phyloP scores from a whole-genome alignment of 2,329 filamentous ascomycete species.

The Aspergillus hiratsukae region DNA sequence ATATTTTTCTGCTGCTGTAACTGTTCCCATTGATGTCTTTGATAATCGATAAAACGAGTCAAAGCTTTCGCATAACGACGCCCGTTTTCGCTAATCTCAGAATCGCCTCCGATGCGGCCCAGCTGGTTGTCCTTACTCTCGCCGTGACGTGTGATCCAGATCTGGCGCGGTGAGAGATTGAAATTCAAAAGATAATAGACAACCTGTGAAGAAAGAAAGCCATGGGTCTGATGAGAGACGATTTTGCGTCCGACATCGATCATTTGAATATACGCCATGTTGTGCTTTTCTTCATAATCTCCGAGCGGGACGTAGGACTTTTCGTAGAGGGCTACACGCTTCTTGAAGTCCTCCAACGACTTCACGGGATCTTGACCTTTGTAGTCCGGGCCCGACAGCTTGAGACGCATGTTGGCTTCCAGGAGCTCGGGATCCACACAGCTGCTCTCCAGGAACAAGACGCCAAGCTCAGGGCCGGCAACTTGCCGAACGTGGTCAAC shows the following conservation, averaged over 20 bases:
- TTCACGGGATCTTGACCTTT: slow-evolving; percentile 83
- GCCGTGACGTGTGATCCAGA: slow-evolving; percentile 96
- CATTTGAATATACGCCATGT: slow-evolving; percentile 96
- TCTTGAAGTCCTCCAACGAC: slow-evolving; percentile 86
- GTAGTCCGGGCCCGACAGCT: slow-evolving; percentile 94
- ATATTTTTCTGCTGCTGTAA: slow-evolving; percentile 75
- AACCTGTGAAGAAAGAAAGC: slow-evolving; percentile 87
- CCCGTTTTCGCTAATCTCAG: slow-evolving; percentile 75
- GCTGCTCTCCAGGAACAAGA: slow-evolving; percentile 92
- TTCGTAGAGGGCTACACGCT: slow-evolving; percentile 87
- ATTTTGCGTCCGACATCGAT: slow-evolving; percentile 95
- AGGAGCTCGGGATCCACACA: slow-evolving; percentile 80
- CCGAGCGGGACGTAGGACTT: slow-evolving; percentile 90
- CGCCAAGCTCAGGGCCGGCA: slow-evolving; percentile 79
- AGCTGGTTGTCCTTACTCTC: slow-evolving; percentile 83
- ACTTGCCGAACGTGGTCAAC: slow-evolving; percentile 77
- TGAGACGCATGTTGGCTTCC: slow-evolving; percentile 95
- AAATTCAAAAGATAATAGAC: slow-evolving; percentile 96
- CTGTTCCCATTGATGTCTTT: slow-evolving; percentile 76
- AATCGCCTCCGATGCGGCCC: slow-evolving; percentile 88
- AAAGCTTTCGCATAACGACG: slow-evolving; percentile 73
- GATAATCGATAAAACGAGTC: slow-evolving; percentile 75
- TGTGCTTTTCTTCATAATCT: slow-evolving; percentile 81
- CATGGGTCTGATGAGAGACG: slow-evolving; percentile 81
- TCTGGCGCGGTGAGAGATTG: slow-evolving; percentile 90